Conservation (phyloP, 140 eudicot species). For the Stevia rebaudiana region DNA sequence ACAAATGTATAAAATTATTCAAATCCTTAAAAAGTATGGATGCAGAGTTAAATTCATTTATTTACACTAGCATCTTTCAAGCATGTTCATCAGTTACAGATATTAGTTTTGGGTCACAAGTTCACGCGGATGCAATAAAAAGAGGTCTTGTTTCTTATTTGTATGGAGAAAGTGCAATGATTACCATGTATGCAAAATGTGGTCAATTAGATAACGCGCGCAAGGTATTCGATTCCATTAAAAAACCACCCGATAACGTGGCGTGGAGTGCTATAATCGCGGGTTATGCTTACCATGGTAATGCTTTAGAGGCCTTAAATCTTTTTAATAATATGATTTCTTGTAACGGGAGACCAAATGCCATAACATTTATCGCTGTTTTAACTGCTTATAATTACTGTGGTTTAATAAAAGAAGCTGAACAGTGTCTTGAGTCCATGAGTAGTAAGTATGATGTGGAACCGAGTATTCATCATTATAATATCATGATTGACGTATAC, state of each 20-base stretch:
- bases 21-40: conserved; percentile 28
- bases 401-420: conserved; percentile 36
- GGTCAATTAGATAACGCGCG: conserved; percentile 36
- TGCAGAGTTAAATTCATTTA: conserved; percentile 29
- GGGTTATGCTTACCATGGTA: conserved; percentile 46
- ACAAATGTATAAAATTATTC: conserved; percentile 27
- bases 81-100: conserved; percentile 41
- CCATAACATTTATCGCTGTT: conserved; percentile 43
- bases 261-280: conserved; percentile 54
- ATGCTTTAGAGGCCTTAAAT: conserved; percentile 32
- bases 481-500: conserved; percentile 43
- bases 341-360: conserved; percentile 30
- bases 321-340: conserved; percentile 34
- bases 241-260: conserved; percentile 34
- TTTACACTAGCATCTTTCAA: conserved; percentile 42
- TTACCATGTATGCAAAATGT: conserved; percentile 47
- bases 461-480: conserved; percentile 40
- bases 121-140: conserved; percentile 48
- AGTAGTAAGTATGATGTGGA: conserved; percentile 27
- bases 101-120: conserved; percentile 39
- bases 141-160: conserved; percentile 42
- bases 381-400: conserved; percentile 48
- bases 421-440: conserved; percentile 32
- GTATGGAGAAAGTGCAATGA: conserved; percentile 42
- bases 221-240: conserved; percentile 34